Conservation (phyloP, 2,329 filamentous ascomycete species). For the Colletotrichum somersetense region DNA sequence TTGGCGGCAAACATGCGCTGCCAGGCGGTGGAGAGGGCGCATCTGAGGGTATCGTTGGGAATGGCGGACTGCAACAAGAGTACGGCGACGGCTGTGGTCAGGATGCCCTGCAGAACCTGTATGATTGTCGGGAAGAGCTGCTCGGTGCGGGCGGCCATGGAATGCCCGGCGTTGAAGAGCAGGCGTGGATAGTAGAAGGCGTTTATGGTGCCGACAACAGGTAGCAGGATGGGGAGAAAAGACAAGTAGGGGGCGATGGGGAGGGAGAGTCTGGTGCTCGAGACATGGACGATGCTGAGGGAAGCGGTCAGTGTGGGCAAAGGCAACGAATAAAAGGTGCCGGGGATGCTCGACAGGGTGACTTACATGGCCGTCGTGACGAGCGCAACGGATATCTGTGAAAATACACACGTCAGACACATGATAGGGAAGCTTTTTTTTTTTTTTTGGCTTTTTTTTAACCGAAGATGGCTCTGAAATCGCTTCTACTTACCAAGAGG, state of each 20-base stretch:
- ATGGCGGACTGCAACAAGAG: constrained; percentile 54
- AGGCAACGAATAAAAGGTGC: background rate
- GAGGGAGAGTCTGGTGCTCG: constrained; percentile 55
- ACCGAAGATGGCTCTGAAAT: background rate
- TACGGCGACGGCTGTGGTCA: constrained; percentile 60
- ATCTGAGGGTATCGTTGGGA: constrained; percentile 56
- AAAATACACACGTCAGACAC: background rate
- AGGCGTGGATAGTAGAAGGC: constrained; percentile 52
- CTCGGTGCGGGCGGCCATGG: constrained; percentile 29
- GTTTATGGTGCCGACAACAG: constrained; percentile 55
- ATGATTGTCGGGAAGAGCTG: constrained; percentile 46
- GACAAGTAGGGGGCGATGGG: constrained; percentile 54
- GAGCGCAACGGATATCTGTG: constrained; percentile 50
- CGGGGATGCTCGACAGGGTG: background rate
- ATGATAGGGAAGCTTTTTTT: background rate
- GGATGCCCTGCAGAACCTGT: constrained; percentile 58
- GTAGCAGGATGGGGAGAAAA: constrained; percentile 55
- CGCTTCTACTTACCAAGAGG: constrained; percentile 48
- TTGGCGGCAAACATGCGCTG: constrained; percentile 63
- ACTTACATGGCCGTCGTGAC: constrained; percentile 51
- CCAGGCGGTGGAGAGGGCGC: constrained; percentile 70
- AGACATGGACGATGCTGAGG: constrained; percentile 55
- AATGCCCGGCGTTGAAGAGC: constrained; percentile 44
- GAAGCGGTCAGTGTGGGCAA: background rate
- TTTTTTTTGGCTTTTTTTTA: too few species aligned